Percentiles rank a stretch among this genome's conserved stretches.
These are phyloP conservation scores for Ogataea haglerorum DNA, from an alignment of 805 yeast species.

Conservation along the genomic window DNA sequence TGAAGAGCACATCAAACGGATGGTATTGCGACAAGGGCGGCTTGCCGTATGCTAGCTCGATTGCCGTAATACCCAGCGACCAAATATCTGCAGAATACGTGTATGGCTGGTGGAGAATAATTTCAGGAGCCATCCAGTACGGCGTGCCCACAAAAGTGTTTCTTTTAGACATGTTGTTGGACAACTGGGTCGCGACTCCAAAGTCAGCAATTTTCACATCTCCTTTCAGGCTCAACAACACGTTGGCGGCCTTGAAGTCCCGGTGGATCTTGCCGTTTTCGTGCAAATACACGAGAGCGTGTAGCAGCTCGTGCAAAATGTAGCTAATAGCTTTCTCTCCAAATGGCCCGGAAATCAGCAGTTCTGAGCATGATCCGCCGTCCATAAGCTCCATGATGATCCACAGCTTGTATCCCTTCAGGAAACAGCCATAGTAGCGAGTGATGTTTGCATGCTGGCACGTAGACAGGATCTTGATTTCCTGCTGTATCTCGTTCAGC, in stretches of 20 bases:
- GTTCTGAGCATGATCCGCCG: conserved; percentile 72
- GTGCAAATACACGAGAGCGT: conserved; percentile 66
- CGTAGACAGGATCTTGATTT: conserved; percentile 63
- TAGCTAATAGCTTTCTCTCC: conserved; percentile 52
- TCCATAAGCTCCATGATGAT: conserved; percentile 78
- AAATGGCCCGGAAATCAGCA: conserved; percentile 58
- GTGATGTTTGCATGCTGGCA: conserved; percentile 65
- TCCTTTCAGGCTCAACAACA: conserved; percentile 65
- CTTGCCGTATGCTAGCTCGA: conserved; percentile 66
- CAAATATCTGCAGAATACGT: conserved; percentile 75
- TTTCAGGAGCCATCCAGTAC: conserved; percentile 66
- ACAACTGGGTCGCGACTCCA: conserved; percentile 84
- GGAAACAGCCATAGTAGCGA: conserved; percentile 66
- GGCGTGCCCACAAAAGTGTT: conserved; percentile 60
- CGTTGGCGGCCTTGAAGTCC: conserved; percentile 92
- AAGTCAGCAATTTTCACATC: conserved; percentile 90
- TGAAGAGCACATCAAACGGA: conserved; percentile 53
- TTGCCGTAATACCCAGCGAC: conserved; percentile 77
- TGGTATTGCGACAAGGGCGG: conserved; percentile 62
- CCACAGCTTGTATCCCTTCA: conserved; percentile 68
- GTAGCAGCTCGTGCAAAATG: conserved; percentile 51
- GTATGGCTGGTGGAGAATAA: conserved; percentile 50
- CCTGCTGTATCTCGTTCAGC: conserved; percentile 68
- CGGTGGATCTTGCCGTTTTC: conserved; percentile 78
- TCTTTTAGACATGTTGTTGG: conserved; percentile 50